Conservation (phyloP, 2,329 filamentous ascomycete species). For the Coniochaeta pulveracea region DNA sequence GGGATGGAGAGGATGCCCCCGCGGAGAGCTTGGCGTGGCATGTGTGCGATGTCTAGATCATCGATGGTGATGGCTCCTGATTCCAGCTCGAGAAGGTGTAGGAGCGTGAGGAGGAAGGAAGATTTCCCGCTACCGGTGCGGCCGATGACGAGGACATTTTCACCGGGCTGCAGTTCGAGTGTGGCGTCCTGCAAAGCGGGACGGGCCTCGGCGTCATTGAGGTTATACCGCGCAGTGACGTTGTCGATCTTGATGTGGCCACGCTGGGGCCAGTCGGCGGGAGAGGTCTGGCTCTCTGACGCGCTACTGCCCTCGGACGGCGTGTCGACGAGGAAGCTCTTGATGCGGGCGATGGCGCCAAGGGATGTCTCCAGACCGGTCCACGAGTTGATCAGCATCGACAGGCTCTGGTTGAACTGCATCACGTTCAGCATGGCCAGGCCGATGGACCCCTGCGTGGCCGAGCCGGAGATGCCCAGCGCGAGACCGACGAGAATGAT, state of each 20-base stretch:
- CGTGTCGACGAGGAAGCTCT: constrained; percentile 5
- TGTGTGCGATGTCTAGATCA: constrained; percentile 19
- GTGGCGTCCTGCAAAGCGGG: constrained; percentile 65
- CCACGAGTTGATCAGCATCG: constrained; percentile 7
- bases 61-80: constrained; percentile 31
- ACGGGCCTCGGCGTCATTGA: constrained; percentile 44
- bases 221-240: background rate
- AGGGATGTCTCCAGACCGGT: constrained; percentile 9
- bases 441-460: constrained; percentile 7
- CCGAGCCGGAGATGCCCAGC: background rate
- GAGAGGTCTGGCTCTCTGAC: background rate
- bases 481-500: constrained; percentile 8
- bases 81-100: constrained; percentile 37
- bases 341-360: constrained; percentile 7
- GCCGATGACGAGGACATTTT: constrained; percentile 82
- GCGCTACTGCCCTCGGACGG: constrained; percentile 3
- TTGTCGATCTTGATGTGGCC: background rate
- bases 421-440: constrained; percentile 9
- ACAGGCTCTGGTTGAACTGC: constrained; percentile 3
- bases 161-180: constrained; percentile 67
- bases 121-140: constrained; percentile 92
- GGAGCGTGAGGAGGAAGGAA: constrained; percentile 82
- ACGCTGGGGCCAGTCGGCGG: background rate
- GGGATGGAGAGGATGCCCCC: constrained; percentile 27
- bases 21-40: constrained; percentile 13